Percentiles rank a stretch among this genome's conserved stretches.
Conservation (phyloP, 148 eudicot genomes). For the Cornus florida region DNA sequence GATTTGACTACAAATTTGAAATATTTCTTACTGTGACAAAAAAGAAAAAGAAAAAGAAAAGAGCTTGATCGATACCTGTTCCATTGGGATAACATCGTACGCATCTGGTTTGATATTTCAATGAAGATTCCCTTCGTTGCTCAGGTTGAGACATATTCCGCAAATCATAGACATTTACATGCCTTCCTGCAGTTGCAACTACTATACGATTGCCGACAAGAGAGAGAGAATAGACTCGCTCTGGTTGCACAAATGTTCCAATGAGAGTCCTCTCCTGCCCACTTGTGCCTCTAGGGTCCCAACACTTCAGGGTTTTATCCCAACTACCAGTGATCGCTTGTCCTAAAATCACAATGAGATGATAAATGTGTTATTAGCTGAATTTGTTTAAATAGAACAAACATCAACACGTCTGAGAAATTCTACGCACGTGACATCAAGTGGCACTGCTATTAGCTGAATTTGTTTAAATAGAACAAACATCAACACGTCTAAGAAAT, state of each 20-base stretch:
- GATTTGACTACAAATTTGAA: neutral
- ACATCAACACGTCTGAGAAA: neutral
- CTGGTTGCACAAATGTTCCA: constrained; percentile 94
- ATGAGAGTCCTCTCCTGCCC: constrained; percentile 86
- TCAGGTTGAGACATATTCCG: constrained; percentile 98
- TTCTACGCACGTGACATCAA: neutral
- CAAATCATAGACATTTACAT: constrained; percentile 93
- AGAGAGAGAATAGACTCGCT: constrained; percentile 91
- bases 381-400: neutral
- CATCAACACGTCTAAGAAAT: neutral
- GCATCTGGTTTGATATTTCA: constrained; percentile 95
- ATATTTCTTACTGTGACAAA: neutral
- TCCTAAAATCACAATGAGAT: constrained; percentile 40
- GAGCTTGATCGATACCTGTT: constrained; percentile 41
- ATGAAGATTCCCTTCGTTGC: constrained; percentile 88
- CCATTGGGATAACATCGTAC: constrained; percentile 96
- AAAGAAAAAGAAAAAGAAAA: neutral
- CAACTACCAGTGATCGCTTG: constrained; percentile 97
- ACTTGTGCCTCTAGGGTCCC: constrained; percentile 98
- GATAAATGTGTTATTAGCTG: neutral
- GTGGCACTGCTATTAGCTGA: neutral
- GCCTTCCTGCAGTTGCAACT: constrained; percentile 93
- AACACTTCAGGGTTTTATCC: constrained; percentile 95
- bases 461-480: neutral
- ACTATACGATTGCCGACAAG: constrained; percentile 85